Conservation (phyloP, 2,329 filamentous ascomycete species). For the Nigrospora oryzae region DNA sequence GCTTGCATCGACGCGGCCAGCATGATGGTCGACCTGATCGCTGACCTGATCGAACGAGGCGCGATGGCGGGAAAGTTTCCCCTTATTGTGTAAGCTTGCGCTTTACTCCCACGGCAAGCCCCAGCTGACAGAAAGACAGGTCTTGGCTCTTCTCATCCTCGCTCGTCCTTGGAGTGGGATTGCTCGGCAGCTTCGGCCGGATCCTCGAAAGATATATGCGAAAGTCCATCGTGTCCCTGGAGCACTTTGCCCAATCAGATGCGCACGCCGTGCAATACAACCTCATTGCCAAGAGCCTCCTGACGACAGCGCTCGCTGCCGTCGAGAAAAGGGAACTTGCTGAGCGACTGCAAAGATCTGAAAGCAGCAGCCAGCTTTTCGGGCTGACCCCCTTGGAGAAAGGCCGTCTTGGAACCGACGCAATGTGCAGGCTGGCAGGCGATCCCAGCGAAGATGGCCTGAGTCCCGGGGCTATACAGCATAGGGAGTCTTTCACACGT, state of each 20-base stretch:
- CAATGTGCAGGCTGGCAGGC: background rate
- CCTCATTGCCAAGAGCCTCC: conserved; percentile 41
- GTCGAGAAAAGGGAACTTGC: conserved; percentile 38
- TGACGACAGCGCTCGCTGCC: conserved; percentile 34
- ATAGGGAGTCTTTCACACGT: background rate
- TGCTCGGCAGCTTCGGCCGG: conserved; percentile 42
- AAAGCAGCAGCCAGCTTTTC: conserved; percentile 43
- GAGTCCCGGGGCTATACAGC: background rate
- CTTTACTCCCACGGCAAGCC: background rate
- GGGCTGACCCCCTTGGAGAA: conserved; percentile 31
- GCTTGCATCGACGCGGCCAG: conserved; percentile 47
- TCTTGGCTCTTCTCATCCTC: conserved; percentile 47
- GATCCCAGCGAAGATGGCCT: background rate
- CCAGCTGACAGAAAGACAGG: conserved; percentile 17
- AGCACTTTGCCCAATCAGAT: conserved; percentile 40
- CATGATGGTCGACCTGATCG: conserved; percentile 40
- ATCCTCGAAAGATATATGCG: conserved; percentile 41
- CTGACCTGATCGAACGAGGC: conserved; percentile 32
- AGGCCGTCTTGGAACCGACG: background rate
- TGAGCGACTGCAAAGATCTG: conserved; percentile 37
- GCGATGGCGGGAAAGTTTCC: conserved; percentile 34
- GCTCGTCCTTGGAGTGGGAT: conserved; percentile 40
- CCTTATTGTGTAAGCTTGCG: conserved; percentile 36
- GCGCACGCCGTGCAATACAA: conserved; percentile 44
- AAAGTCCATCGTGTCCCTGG: conserved; percentile 37